Percentiles rank a stretch among this genome's conserved stretches.
These are phyloP conservation scores for Bryoerythrophyllum caledonicum DNA, from an alignment of 225 moss, liverwort and hornwort genomes.

Conservation along the genomic window DNA sequence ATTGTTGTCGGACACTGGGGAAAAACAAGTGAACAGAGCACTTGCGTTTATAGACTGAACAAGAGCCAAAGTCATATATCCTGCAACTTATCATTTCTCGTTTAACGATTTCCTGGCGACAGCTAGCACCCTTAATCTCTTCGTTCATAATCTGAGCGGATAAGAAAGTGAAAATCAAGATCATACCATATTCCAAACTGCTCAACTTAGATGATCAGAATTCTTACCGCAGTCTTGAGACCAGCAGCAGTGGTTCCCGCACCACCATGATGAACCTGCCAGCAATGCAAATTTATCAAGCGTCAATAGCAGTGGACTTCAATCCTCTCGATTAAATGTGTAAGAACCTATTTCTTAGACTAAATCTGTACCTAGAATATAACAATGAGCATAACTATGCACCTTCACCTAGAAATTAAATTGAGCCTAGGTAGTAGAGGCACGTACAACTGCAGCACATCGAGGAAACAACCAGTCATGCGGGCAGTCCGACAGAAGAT, in stretches of 20 bases:
- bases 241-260: conserved; percentile 96
- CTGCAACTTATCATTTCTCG: neutral
- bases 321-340: neutral
- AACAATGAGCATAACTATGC: neutral
- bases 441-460: conserved; percentile 84
- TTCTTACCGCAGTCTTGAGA: conserved; percentile 75
- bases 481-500: conserved; percentile 79
- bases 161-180: neutral
- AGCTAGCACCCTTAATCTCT: conserved; percentile 1
- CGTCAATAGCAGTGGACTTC: conserved; percentile 1
- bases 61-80: neutral
- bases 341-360: neutral
- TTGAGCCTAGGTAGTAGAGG: neutral
- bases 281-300: conserved; percentile 5
- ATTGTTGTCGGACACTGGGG: conserved; percentile 86
- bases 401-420: neutral
- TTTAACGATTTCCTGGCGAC: neutral
- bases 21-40: conserved; percentile 6
- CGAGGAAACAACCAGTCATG: conserved; percentile 93
- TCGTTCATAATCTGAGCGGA: neutral
- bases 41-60: neutral
- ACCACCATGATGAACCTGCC: conserved; percentile 90
- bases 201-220: neutral
- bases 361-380: neutral
- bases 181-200: neutral